Evolutionary conservation across 2,329 filamentous ascomycete species (phyloP), one percentile per base, ranked within the genome.

Genomic region (Hymenoscyphus albidus): DNA sequence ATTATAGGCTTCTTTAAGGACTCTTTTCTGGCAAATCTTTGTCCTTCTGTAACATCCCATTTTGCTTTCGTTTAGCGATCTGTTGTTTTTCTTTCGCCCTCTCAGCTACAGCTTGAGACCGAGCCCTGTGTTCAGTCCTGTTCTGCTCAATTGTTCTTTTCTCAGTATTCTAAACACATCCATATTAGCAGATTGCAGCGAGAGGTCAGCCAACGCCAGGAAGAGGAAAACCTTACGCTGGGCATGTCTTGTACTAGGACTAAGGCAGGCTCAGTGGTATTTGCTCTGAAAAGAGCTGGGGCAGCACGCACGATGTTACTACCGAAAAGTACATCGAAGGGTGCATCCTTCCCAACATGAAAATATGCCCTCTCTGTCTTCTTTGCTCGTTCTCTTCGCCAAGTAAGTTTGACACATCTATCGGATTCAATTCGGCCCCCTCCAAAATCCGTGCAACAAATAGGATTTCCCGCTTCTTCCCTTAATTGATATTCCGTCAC

Each of bases 351-450:
- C n/a, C 14, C 51, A 55, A 55, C 51, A 55, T 55, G 51, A 31
- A 55, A 55, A 55, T 22, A 10, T 55, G 51, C 51, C n/a, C 51
- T 55, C 51, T 27, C 18, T n/a, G 51, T 55, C 51, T 55, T 55
- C 18, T 55, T 55, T 9, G 27, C 51, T 31, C 51, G 18, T 22
- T 55, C n/a, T 55, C n/a, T 55, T n/a, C 51, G 51, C 51, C 51
- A 55, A 1, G 51, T 55, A 14, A 55, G 6, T 31, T 55, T 22
- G 16, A 55, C 51, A 31, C 51, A 55, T 22, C 51, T 22, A n/a
- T 55, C 51, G n/a, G 51, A 22, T n/a, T 55, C 16, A 22, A 55
- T 22, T 12, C 22, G 6, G 1, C n/a, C 27, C 18, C 51, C 51
- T 22, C 27, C 27, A 10, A 55, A 22, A 31, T 7, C 27, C 5